Percentiles rank a stretch among this genome's conserved stretches.
phyloP scores from a whole-genome alignment of 2,329 filamentous ascomycete species.

The Colletotrichum tamarilloi region DNA sequence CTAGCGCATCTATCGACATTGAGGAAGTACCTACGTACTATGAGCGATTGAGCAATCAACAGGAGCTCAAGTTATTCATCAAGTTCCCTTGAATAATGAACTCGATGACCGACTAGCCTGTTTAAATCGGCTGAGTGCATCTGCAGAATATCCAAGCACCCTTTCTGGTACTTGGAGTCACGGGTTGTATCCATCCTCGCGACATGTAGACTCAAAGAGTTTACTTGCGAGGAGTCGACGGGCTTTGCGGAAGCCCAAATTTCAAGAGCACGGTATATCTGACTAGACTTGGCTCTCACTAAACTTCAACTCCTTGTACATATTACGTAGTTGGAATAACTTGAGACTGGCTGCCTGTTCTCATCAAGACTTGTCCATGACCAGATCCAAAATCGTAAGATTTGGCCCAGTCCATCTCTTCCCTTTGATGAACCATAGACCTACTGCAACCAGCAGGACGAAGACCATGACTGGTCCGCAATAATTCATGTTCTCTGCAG shows the following conservation, averaged over 20 bases:
- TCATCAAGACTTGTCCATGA: not conserved
- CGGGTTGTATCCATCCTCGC: no score
- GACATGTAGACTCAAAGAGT: no score
- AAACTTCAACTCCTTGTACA: no score
- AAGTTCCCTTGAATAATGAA: not conserved
- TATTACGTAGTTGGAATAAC: not conserved
- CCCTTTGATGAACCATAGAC: not conserved
- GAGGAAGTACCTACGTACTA: conserved; percentile 3
- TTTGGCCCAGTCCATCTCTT: conserved; percentile 7
- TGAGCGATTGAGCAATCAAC: not conserved
- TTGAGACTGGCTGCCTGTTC: not conserved
- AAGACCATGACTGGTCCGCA: conserved; percentile 15
- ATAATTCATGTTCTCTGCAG: conserved; percentile 11
- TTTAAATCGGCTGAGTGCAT: not conserved
- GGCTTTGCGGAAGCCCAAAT: no score
- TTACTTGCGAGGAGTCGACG: no score
- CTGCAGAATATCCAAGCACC: no score
- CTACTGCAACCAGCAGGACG: not conserved
- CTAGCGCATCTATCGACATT: not conserved
- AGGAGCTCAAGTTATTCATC: not conserved
- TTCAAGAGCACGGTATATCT: no score
- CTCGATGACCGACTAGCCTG: not conserved
- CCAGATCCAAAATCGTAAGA: not conserved
- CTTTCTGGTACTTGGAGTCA: not conserved
- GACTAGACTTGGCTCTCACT: no score